Percentiles rank a stretch among this genome's conserved stretches.
These are phyloP conservation scores for Castanea sativa DNA, from an alignment of 306 rosid genomes.

Conservation along the genomic window DNA sequence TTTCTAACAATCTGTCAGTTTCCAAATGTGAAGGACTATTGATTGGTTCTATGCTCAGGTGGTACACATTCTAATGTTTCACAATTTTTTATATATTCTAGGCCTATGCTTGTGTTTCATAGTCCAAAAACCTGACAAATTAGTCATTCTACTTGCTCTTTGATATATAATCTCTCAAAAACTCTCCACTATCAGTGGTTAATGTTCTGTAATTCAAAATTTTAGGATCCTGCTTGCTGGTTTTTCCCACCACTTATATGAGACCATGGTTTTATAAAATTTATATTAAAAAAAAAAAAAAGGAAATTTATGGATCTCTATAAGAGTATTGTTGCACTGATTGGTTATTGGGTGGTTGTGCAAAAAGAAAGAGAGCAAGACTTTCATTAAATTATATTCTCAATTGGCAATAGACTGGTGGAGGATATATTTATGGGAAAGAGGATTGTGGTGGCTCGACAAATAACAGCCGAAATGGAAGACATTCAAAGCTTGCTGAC, in stretches of 20 bases:
- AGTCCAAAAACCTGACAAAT: not conserved
- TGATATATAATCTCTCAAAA: not conserved
- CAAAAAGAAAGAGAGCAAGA: no score
- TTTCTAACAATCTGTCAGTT: no score
- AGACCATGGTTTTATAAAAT: not conserved
- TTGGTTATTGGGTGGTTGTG: not conserved
- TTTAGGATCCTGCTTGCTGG: not conserved
- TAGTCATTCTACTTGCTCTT: no score
- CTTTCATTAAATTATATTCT: no score
- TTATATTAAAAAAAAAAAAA: no score
- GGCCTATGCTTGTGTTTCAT: not conserved
- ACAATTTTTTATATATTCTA: not conserved
- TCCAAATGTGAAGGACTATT: no score
- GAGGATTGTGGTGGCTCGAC: no score
- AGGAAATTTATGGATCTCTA: not conserved
- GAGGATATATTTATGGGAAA: no score
- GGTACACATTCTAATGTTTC: slow-evolving; percentile 3
- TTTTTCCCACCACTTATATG: not conserved
- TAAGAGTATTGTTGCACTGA: not conserved
- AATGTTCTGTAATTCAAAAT: not conserved
- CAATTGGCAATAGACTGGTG: no score
- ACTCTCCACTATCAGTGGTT: not conserved
- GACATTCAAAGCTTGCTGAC: no score
- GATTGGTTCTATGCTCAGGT: no score
- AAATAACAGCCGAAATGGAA: no score